Evolutionary conservation across 768 basidiomycete species (phyloP).

Genomic region (Clathrus columnatus): DNA sequence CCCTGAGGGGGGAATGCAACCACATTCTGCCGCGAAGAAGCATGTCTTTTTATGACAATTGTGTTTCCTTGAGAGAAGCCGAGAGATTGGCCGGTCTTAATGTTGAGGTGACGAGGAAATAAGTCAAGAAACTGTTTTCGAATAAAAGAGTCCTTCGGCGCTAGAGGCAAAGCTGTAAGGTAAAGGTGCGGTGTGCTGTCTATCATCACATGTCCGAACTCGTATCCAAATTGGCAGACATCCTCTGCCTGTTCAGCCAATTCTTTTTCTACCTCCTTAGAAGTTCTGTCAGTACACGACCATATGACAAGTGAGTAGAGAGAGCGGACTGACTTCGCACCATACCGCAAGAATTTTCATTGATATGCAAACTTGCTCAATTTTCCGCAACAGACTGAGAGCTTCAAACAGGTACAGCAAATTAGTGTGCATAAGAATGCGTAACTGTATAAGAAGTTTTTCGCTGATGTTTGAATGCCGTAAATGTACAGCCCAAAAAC

Average conservation of each 20-base stretch:
- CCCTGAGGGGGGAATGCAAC: constrained; percentile 18
- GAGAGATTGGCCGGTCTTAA: constrained; percentile 10
- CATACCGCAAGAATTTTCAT: constrained; percentile 1
- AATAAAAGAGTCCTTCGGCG: constrained; percentile 21
- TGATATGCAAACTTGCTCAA: constrained; percentile 14
- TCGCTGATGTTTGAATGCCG: constrained; percentile 8
- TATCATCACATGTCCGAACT: constrained; percentile 22
- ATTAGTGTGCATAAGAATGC: constrained; percentile 15
- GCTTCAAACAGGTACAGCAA: constrained; percentile 34
- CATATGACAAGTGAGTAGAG: background rate
- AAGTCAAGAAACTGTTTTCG: constrained; percentile 10
- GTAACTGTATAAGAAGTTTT: constrained; percentile 12
- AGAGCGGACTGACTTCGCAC: constrained; percentile 1
- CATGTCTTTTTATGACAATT: constrained; percentile 13
- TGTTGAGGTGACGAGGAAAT: constrained; percentile 12
- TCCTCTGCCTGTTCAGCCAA: constrained; percentile 15
- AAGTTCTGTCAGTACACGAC: background rate
- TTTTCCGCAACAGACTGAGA: constrained; percentile 20
- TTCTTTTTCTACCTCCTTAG: constrained; percentile 4
- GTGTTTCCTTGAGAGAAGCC: background rate
- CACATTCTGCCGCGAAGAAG: background rate
- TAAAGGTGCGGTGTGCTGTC: constrained; percentile 30
- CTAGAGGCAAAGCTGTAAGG: constrained; percentile 30
- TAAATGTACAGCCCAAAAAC: constrained; percentile 27
- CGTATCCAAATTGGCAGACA: constrained; percentile 22